A percentile compares a stretch with the other conserved stretches of the same genome.
phyloP scores from a whole-genome alignment of 371 early-diverging fungal genomes.

The Batrachochytrium dendrobatidis region DNA sequence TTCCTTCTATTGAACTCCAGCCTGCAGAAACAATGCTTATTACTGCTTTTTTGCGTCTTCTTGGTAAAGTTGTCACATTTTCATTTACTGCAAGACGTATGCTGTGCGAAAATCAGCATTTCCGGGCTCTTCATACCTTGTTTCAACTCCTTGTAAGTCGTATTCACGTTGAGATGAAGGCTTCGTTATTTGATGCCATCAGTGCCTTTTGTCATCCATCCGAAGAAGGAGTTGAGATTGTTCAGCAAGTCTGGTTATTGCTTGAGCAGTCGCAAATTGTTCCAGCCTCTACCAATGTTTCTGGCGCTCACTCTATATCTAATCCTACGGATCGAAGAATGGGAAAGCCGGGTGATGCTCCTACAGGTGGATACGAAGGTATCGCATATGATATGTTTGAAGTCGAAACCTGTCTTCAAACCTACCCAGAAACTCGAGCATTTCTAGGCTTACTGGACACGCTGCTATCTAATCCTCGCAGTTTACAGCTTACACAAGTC shows the following conservation, averaged over 20 bases:
- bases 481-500: not conserved
- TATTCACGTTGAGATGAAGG: conserved; percentile 66
- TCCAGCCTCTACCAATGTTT: conserved; percentile 20
- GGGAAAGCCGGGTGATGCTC: not conserved
- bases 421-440: conserved; percentile 78
- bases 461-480: conserved; percentile 41
- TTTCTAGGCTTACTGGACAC: conserved; percentile 65
- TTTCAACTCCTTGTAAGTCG: conserved; percentile 63
- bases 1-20: conserved; percentile 39
- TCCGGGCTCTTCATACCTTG: conserved; percentile 51
- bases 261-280: conserved; percentile 66
- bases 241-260: conserved; percentile 55
- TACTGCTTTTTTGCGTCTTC: conserved; percentile 56
- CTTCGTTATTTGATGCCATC: conserved; percentile 61
- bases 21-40: conserved; percentile 56
- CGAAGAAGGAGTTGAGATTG: conserved; percentile 38
- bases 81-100: conserved; percentile 53
- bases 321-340: not conserved
- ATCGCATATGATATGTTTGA: conserved; percentile 70
- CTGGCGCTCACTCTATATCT: too few species aligned
- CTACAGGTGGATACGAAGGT: conserved; percentile 28
- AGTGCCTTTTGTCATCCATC: conserved; percentile 60
- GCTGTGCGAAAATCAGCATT: conserved; percentile 54
- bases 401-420: conserved; percentile 58
- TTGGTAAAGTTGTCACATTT: conserved; percentile 53